These are phyloP conservation scores for Mrakia blollopis DNA, from an alignment of 768 basidiomycete genomes.

Conservation along the genomic window DNA sequence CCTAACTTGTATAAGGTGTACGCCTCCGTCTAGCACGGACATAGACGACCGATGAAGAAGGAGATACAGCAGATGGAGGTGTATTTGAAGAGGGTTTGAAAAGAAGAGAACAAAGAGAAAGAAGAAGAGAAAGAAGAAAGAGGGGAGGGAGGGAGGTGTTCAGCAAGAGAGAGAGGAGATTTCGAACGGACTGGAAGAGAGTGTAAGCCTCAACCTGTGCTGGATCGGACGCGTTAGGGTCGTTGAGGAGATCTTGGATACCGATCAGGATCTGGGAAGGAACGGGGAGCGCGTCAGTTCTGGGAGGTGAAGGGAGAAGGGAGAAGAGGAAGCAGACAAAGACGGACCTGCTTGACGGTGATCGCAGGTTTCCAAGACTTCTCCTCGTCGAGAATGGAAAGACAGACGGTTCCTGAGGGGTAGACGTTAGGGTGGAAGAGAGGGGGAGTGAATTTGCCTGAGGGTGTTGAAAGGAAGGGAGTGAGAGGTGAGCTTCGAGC, in stretches of 20 bases:
- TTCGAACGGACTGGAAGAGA: slow-evolving; percentile 80
- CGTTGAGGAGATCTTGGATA: slow-evolving; percentile 89
- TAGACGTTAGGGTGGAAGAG: slow-evolving; percentile 98
- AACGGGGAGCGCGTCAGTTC: neutral
- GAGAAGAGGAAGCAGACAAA: neutral
- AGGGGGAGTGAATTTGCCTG: slow-evolving; percentile 94
- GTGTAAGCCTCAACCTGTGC: slow-evolving; percentile 98
- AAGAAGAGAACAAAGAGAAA: neutral
- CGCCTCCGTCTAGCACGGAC: slow-evolving; percentile 55
- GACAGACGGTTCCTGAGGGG: slow-evolving; percentile 94
- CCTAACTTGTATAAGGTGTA: slow-evolving; percentile 98
- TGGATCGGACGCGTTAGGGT: slow-evolving; percentile 94
- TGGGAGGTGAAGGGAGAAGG: neutral
- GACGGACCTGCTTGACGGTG: slow-evolving; percentile 87
- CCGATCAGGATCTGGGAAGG: slow-evolving; percentile 75
- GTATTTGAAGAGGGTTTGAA: neutral
- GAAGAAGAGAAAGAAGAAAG: neutral
- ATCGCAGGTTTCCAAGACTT: slow-evolving; percentile 99
- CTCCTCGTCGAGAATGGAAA: slow-evolving; percentile 97
- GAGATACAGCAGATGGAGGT: neutral
- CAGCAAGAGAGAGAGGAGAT: neutral
- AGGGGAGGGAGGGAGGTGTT: neutral
- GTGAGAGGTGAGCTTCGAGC: neutral
- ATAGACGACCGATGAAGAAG: neutral
- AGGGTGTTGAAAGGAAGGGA: slow-evolving; percentile 33